Evolutionary conservation across 768 basidiomycete species (phyloP).

Genomic region (Mycena chlorophos): DNA sequence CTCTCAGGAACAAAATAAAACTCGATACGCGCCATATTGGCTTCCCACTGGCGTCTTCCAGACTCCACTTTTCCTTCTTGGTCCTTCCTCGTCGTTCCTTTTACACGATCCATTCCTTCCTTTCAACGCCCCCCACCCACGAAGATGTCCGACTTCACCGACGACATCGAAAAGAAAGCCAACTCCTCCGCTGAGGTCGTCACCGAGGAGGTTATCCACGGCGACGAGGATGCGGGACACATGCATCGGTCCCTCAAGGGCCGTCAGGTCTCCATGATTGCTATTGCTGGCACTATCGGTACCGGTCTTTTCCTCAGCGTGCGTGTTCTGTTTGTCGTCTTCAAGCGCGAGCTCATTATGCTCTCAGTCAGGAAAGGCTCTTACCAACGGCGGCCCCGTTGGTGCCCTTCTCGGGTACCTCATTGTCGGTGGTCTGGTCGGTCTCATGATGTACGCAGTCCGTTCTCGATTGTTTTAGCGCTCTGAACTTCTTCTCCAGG

Average conservation of each 20-base stretch:
- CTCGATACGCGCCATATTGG: too few relatives aligned
- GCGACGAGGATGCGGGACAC: constrained; percentile 10
- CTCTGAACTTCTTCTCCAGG: not conserved
- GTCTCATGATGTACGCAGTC: constrained; percentile 25
- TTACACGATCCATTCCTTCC: too few relatives aligned
- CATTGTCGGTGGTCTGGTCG: constrained; percentile 38
- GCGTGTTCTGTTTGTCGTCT: too few relatives aligned
- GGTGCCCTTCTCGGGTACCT: constrained; percentile 44
- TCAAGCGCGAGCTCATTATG: too few relatives aligned
- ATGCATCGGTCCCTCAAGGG: constrained; percentile 33
- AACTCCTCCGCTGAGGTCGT: constrained; percentile 11
- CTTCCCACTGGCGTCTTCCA: too few relatives aligned
- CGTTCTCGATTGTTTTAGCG: not conserved
- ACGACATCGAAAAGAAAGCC: constrained; percentile 24
- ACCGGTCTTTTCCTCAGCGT: constrained; percentile 34
- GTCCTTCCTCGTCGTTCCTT: too few relatives aligned
- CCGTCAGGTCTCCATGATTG: constrained; percentile 37
- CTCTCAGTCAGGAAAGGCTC: too few relatives aligned
- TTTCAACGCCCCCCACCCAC: too few relatives aligned
- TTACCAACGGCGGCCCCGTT: constrained; percentile 44
- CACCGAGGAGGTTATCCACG: constrained; percentile 13
- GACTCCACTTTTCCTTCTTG: too few relatives aligned
- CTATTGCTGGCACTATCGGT: constrained; percentile 30
- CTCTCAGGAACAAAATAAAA: too few relatives aligned
- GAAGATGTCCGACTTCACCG: constrained; percentile 21